These are phyloP conservation scores for Candida sanyaensis DNA, from an alignment of 1,139 yeast genomes.

Conservation along the genomic window DNA sequence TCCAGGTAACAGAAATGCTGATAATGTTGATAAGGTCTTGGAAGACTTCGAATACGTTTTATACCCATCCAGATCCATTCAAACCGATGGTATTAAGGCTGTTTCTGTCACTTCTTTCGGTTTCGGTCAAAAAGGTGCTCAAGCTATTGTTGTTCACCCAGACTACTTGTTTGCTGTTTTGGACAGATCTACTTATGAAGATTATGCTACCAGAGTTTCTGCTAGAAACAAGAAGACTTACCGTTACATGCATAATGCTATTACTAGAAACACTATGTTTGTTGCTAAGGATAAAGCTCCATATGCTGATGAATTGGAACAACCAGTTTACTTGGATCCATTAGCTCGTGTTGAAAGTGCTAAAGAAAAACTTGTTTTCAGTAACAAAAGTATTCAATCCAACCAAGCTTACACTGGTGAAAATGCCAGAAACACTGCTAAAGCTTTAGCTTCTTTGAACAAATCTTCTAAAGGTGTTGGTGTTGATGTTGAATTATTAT, in stretches of 20 bases:
- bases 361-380: constrained; percentile 51
- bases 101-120: constrained; percentile 97
- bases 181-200: constrained; percentile 66
- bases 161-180: constrained; percentile 89
- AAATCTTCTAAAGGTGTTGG: constrained; percentile 76
- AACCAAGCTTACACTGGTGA: constrained; percentile 35
- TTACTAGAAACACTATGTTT: constrained; percentile 88
- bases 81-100: constrained; percentile 97
- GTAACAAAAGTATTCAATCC: constrained; percentile 41
- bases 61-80: constrained; percentile 91
- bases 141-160: constrained; percentile 88
- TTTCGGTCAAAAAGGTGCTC: constrained; percentile 99
- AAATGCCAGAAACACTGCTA: constrained; percentile 45
- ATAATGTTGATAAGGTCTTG: constrained; percentile 82
- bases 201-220: constrained; percentile 69
- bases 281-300: constrained; percentile 94
- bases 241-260: constrained; percentile 95
- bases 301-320: constrained; percentile 83
- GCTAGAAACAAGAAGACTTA: constrained; percentile 88
- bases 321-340: constrained; percentile 92
- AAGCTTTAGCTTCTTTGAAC: constrained; percentile 50
- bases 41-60: constrained; percentile 85
- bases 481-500: constrained; percentile 91
- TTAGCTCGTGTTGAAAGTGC: constrained; percentile 74
- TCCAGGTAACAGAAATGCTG: constrained; percentile 99